These are phyloP conservation scores for Martiniozyma asiatica DNA, from an alignment of 1,139 yeast species.

Conservation along the genomic window DNA sequence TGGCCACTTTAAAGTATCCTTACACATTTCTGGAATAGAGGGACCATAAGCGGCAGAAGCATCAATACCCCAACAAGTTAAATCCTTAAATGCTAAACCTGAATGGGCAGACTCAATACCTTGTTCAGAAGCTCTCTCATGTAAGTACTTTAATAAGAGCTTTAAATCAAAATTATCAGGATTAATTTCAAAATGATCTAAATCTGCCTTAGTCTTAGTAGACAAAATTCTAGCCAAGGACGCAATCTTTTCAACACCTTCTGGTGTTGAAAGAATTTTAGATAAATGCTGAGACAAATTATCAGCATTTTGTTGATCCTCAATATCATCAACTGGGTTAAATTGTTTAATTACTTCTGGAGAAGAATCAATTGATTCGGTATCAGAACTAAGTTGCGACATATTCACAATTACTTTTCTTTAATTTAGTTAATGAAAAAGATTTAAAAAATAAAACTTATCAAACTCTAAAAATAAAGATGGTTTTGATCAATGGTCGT, in stretches of 20 bases:
- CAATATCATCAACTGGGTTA: conserved; percentile 15
- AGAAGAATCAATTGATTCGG: conserved; percentile 17
- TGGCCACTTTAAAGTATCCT: conserved; percentile 25
- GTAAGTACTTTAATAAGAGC: conserved; percentile 27
- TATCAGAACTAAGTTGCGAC: conserved; percentile 8
- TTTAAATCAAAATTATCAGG: conserved; percentile 18
- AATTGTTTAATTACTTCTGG: conserved; percentile 15
- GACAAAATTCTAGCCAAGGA: conserved; percentile 20
- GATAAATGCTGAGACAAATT: conserved; percentile 17
- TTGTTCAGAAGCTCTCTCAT: conserved; percentile 25
- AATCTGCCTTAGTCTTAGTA: conserved; percentile 18
- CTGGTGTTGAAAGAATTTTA: conserved; percentile 16
- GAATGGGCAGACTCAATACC: conserved; percentile 36
- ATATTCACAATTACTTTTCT: no score
- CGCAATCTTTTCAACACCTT: conserved; percentile 17
- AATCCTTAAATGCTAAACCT: conserved; percentile 34
- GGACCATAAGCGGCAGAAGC: conserved; percentile 41
- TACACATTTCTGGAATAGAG: conserved; percentile 31
- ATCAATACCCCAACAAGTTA: conserved; percentile 40
- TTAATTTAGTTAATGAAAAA: no score
- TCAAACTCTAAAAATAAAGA: no score
- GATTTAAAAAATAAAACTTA: no score
- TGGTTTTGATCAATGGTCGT: no score
- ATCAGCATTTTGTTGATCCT: conserved; percentile 15
- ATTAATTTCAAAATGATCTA: conserved; percentile 17